Evolutionary conservation across 768 basidiomycete species (phyloP), one percentile per base, ranked within the genome.

Genomic region (Fomitopsis serialis): DNA sequence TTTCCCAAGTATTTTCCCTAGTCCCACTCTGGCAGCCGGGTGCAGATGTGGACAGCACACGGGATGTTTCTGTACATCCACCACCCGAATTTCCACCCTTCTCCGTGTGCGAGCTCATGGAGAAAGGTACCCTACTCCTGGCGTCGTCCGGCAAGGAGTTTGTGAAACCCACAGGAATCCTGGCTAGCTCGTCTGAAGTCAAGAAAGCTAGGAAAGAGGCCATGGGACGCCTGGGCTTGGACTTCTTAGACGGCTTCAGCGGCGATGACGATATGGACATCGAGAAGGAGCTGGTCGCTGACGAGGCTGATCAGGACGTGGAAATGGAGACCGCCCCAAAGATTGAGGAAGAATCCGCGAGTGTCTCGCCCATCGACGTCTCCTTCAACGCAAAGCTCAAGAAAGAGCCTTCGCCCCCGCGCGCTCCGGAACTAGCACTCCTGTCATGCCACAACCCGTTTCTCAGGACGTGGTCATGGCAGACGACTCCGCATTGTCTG

Each of bases 71-170:
- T 0, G 58, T 66, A 8, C 64, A 72, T 5, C 61, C 69, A 8
- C 64, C 68, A 7, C 83, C 84, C 1, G 80, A 81, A 2, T 95
- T 86, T 54, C 83, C 86, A 10, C 76, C 77, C 10, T 89, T 95
- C 64, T 89, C 89, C 17, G 82, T 96, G 17, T 74, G 78, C 55
- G 84, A 89, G 45, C 74, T 94, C 21, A 79, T 97, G 57, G 68
- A 81, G n/a, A 85, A 84, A 53, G 85, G 86, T 6, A 82, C 80
- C 23, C 79, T 92, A 2, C 79, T 99, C 3, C 78, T 99, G 2
- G 89, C 92, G 1, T 96, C 92, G 2, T 94, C 95, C 0, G 96
- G 96, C 6, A 93, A 92, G 62, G 96, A 99, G 68, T 98, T 93
- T 57, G 66, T 72, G 21, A 90, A 84, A 61, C 87, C 87, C 2